These are phyloP conservation scores for Adansonia rubrostipa DNA, from an alignment of 441 rosid genomes.

Conservation along the genomic window DNA sequence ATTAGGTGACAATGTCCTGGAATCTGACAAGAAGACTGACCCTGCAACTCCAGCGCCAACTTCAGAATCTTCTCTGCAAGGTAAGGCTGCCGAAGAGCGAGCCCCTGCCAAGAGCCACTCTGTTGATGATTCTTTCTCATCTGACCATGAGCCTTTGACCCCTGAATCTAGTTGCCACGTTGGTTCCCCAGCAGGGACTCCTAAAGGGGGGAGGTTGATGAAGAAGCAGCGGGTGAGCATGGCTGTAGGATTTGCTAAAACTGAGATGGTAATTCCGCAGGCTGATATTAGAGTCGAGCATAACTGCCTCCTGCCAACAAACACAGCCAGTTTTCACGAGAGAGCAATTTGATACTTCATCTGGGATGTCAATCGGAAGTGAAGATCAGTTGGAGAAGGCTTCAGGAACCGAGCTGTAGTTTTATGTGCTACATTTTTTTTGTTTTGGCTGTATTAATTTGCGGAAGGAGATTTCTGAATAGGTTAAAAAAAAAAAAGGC, in stretches of 20 bases:
- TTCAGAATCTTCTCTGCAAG: conserved; percentile 76
- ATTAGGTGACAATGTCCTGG: conserved; percentile 50
- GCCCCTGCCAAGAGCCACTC: conserved; percentile 74
- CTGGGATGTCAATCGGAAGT: conserved; percentile 48
- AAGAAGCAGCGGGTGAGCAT: conserved; percentile 68
- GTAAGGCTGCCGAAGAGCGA: conserved; percentile 65
- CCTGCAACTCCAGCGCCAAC: conserved; percentile 91
- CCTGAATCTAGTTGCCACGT: conserved; percentile 78
- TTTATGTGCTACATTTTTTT: conserved; percentile 25
- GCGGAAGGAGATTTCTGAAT: conserved; percentile 31
- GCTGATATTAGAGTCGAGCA: conserved; percentile 84
- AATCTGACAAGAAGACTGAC: conserved; percentile 67
- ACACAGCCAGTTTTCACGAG: conserved; percentile 49
- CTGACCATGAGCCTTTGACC: conserved; percentile 76
- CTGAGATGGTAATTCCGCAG: conserved; percentile 59
- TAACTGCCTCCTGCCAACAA: conserved; percentile 61
- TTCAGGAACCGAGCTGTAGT: conserved; percentile 54
- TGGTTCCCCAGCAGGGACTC: conserved; percentile 60
- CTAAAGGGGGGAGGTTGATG: conserved; percentile 55
- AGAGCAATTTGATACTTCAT: conserved; percentile 56
- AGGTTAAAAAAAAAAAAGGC: conserved; percentile 21
- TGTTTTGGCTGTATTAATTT: conserved; percentile 32
- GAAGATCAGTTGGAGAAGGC: conserved; percentile 54
- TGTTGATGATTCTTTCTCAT: conserved; percentile 75
- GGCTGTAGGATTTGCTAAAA: conserved; percentile 45